These are phyloP conservation scores for Liriodendron chinense DNA, from an alignment of 164 flowering plant species.

Conservation along the genomic window DNA sequence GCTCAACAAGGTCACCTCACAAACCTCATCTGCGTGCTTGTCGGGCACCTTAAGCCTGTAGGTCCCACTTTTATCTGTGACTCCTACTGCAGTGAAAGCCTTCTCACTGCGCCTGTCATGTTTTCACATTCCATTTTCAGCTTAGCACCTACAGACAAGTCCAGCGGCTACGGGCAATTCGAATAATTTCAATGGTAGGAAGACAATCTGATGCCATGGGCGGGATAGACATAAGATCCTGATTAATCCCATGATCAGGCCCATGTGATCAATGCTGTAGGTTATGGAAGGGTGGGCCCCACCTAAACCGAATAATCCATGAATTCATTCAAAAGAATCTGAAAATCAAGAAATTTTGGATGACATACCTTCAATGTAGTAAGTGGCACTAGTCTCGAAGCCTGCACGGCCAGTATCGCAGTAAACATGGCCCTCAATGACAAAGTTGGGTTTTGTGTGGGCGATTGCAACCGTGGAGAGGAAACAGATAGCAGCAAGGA, in stretches of 20 bases:
- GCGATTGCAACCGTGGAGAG: conserved; percentile 35
- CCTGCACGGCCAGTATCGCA: conserved; percentile 69
- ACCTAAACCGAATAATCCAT: too few species aligned
- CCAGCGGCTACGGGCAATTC: too few species aligned
- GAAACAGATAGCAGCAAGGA: conserved; percentile 32
- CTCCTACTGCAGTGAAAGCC: not conserved
- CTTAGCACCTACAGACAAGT: too few species aligned
- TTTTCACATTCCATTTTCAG: not conserved
- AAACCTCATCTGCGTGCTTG: not conserved
- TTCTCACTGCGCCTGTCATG: not conserved
- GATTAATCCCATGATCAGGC: too few species aligned
- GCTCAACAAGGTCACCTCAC: not conserved
- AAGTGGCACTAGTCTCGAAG: conserved; percentile 55
- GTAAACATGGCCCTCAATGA: conserved; percentile 50
- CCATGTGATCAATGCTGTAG: too few species aligned
- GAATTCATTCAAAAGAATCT: too few species aligned
- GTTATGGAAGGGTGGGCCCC: too few species aligned
- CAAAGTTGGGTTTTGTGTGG: conserved; percentile 20
- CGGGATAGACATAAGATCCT: too few species aligned
- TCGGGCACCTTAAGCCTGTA: not conserved
- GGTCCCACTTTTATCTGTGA: not conserved
- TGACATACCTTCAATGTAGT: conserved; percentile 45
- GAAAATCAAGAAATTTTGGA: too few species aligned
- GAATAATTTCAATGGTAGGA: too few species aligned
- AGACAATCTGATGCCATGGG: too few species aligned